Percentiles rank a stretch among this genome's conserved stretches.
These are phyloP conservation scores for Tylopilus rubrobrunneus DNA, from an alignment of 768 basidiomycete genomes.

Conservation along the genomic window DNA sequence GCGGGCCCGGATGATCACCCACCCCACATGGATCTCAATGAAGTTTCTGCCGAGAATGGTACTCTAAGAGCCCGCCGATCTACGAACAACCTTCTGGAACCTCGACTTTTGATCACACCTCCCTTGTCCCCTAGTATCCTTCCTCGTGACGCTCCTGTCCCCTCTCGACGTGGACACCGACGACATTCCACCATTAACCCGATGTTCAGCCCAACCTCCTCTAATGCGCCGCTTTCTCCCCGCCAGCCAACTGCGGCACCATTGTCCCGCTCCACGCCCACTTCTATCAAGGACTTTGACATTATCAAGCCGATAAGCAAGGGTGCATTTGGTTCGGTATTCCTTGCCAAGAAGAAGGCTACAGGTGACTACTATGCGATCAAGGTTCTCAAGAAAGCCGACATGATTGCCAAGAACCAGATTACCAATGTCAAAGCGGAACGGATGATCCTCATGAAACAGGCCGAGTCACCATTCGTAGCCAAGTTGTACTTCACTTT, in stretches of 20 bases:
- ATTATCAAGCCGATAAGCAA: slow-evolving; percentile 99
- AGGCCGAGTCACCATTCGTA: slow-evolving; percentile 96
- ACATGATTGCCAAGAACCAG: slow-evolving; percentile 99
- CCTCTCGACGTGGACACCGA: slow-evolving; percentile 56
- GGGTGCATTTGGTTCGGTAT: slow-evolving; percentile 97
- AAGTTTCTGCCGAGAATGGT: slow-evolving; percentile 34
- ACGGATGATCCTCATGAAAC: slow-evolving; percentile 99
- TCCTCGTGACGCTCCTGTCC: slow-evolving; percentile 46
- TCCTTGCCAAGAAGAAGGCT: slow-evolving; percentile 95
- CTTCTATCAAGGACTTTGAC: slow-evolving; percentile 98
- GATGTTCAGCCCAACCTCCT: slow-evolving; percentile 52
- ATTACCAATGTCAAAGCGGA: slow-evolving; percentile 99
- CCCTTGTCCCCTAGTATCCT: slow-evolving; percentile 59
- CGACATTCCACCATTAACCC: slow-evolving; percentile 71
- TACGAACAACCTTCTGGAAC: slow-evolving; percentile 58
- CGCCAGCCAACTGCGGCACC: slow-evolving; percentile 78
- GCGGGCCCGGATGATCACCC: slow-evolving; percentile 55
- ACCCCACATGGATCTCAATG: slow-evolving; percentile 66
- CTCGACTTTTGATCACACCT: slow-evolving; percentile 67
- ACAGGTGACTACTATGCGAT: slow-evolving; percentile 99
- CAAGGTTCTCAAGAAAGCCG: slow-evolving; percentile 99
- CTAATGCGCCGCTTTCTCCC: slow-evolving; percentile 71
- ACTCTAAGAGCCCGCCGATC: slow-evolving; percentile 65
- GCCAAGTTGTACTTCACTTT: slow-evolving; percentile 98
- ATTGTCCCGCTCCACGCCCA: slow-evolving; percentile 71